A percentile compares a stretch with the other conserved stretches of the same genome.
Evolutionary conservation across 257 asterid genomes (phyloP).

Genomic region (Solanum lycopersicoides): DNA sequence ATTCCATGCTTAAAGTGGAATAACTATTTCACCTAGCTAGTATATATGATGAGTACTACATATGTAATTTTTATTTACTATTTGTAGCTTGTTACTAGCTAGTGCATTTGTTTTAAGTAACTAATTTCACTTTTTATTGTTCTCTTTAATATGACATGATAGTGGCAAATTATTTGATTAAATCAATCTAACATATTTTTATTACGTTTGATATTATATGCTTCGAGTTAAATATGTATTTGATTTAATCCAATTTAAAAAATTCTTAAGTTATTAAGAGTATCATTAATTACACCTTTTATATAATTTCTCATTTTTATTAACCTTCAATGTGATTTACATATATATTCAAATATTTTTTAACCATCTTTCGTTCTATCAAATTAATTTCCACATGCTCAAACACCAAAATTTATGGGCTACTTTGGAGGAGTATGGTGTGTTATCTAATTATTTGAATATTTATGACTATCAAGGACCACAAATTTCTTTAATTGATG

Average conservation of each 20-base stretch:
- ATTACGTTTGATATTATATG: not conserved
- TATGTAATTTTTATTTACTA: not conserved
- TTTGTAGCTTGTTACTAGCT: not conserved
- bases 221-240: not conserved
- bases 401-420: not conserved
- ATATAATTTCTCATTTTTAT: not conserved
- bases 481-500: not conserved
- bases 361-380: not conserved
- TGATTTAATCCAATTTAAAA: not conserved
- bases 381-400: not conserved
- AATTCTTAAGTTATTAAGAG: not conserved
- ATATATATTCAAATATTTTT: not conserved
- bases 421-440: not conserved
- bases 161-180: not conserved
- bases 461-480: not conserved
- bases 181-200: not conserved
- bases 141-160: not conserved
- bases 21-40: not conserved
- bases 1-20: not conserved
- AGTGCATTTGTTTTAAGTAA: not conserved
- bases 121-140: not conserved
- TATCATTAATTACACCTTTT: not conserved
- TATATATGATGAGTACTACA: not conserved
- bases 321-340: not conserved
- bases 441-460: not conserved